Evolutionary conservation across 805 yeast genomes (phyloP).

Genomic region (Dipodascopsis uninucleata): DNA sequence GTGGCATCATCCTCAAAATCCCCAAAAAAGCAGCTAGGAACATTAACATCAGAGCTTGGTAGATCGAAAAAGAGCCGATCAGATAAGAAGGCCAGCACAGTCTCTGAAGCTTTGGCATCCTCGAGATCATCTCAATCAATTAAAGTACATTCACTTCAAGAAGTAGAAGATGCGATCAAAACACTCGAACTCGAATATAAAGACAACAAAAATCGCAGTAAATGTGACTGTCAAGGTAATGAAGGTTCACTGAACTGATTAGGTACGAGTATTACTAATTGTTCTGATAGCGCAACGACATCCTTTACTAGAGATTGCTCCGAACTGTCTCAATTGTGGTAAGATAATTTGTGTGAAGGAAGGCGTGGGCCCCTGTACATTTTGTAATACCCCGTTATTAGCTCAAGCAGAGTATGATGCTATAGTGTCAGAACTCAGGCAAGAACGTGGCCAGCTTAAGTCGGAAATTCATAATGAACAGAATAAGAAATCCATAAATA

Average conservation of each 20-base stretch:
- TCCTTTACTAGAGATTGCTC: conserved; percentile 83
- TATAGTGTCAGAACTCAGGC: conserved; percentile 50
- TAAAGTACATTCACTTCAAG: conserved; percentile 19
- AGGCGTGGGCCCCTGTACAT: conserved; percentile 86
- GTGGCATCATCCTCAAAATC: conserved; percentile 1
- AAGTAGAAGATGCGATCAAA: conserved; percentile 26
- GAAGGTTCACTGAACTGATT: background rate
- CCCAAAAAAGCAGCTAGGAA: conserved; percentile 2
- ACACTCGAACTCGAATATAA: conserved; percentile 14
- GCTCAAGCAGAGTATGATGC: conserved; percentile 57
- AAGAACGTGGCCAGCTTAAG: conserved; percentile 50
- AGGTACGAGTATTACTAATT: background rate
- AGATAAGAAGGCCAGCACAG: no score
- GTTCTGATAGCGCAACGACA: conserved; percentile 47
- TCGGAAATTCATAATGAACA: conserved; percentile 29
- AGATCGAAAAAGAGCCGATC: conserved; percentile 3
- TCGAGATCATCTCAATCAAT: no score
- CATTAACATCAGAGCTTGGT: conserved; percentile 6
- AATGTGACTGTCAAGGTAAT: conserved; percentile 28
- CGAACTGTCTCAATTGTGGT: conserved; percentile 93
- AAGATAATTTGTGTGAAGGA: conserved; percentile 86
- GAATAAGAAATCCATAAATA: background rate
- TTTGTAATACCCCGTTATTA: conserved; percentile 68
- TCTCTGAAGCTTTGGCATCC: no score
- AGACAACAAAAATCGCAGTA: conserved; percentile 1